A percentile compares a stretch with the other conserved stretches of the same genome.
These are phyloP conservation scores for Henckelia pumila DNA, from an alignment of 257 asterid genomes.

Conservation along the genomic window DNA sequence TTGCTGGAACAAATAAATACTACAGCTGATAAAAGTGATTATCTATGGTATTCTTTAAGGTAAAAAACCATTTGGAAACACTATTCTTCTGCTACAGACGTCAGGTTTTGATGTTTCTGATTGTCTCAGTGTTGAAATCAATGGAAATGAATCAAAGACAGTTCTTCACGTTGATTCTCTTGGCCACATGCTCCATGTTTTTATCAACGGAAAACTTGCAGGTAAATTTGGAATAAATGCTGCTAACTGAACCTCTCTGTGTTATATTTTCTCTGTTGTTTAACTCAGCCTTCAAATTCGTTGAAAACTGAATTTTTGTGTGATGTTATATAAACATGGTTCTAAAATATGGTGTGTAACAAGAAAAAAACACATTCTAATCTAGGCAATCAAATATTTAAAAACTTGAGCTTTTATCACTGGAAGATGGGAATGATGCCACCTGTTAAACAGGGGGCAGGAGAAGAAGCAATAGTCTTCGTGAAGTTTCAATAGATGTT, in stretches of 20 bases:
- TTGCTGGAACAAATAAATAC: slow-evolving; percentile 81
- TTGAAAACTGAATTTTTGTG: background rate
- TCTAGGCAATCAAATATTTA: too few species aligned
- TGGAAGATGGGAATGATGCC: background rate
- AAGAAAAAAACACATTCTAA: background rate
- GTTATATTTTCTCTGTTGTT: background rate
- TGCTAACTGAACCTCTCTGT: background rate
- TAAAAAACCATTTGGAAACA: slow-evolving; percentile 23
- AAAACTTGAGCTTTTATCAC: background rate
- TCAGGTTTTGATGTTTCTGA: slow-evolving; percentile 11
- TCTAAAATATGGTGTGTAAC: background rate
- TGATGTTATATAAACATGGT: background rate
- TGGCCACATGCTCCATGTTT: slow-evolving; percentile 71
- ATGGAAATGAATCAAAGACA: slow-evolving; percentile 61
- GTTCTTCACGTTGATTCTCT: slow-evolving; percentile 66
- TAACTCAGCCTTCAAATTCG: background rate
- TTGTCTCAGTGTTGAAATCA: slow-evolving; percentile 46
- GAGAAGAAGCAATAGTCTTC: slow-evolving; percentile 29
- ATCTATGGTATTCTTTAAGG: slow-evolving; percentile 85
- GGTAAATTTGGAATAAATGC: slow-evolving; percentile 41
- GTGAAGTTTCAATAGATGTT: slow-evolving; percentile 33
- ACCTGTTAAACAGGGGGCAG: slow-evolving; percentile 35
- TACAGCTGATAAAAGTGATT: slow-evolving; percentile 78
- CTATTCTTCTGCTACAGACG: background rate
- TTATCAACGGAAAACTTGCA: slow-evolving; percentile 68